Base-by-base conservation (phyloP, 2,329 filamentous ascomycete genomes). In the Helotiales sp. region DNA sequence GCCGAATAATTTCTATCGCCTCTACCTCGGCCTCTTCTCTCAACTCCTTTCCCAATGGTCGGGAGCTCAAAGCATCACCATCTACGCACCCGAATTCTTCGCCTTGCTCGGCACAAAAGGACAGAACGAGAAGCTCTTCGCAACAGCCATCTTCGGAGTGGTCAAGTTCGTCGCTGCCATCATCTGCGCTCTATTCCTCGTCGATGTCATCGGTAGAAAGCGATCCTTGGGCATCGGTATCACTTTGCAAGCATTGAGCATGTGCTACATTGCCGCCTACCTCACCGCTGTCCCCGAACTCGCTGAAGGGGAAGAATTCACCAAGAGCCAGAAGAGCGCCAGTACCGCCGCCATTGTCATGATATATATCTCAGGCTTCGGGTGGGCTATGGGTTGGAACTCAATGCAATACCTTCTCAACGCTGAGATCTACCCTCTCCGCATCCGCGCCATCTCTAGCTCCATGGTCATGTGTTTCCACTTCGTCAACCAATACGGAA, bases 401-500 rank as follows among this genome's bases (percentile, higher is more conserved):
- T 83, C 80, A 1, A 88, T 90, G 79, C 88, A 91, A 73, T 93
- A 92, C 70, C 79, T 93, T 3, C 81, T 93, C 57, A 91, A 88
- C 17, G 87, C 87, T 1, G 89, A 92, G 70, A 80, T 92, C 60
- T 92, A 90, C 75, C 88, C 89, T 1, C 79, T 92, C 9, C 82
- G 88, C 1, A 84, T 92, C 52, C 84, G 89, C 54, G 88, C 89
- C 3, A 74, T 91, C 12, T 84, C 86, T n/a, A 88, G 87, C 0
- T 88, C 84, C 0, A 79, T 88, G 68, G 84, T 87, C 44, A 92
- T 92, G 89, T 89, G 84, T 0, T 81, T 91, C 58, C 89, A 93
- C 72, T 92, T 92, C 69, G 86, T 82, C 59, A 90, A 90, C 72
- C 88, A 91, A 72, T 92, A 90, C 70, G 89, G 88, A 25, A 91